A percentile compares a stretch with the other conserved stretches of the same genome.
Conservation (phyloP, 306 rosid genomes). For the Medicago lupulina region DNA sequence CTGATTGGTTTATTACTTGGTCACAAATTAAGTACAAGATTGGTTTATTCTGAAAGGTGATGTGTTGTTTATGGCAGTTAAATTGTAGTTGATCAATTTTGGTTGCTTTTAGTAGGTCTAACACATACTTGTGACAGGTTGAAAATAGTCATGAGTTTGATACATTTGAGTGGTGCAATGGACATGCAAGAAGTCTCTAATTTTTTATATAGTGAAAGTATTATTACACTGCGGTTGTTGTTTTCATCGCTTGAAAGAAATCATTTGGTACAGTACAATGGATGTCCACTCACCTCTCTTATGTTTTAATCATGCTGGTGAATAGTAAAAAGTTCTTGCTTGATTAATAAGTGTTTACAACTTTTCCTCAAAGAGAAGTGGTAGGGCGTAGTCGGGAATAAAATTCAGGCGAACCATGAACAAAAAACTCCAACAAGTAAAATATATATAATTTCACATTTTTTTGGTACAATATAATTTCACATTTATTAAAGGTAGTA, state of each 20-base stretch:
- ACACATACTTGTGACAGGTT: neutral
- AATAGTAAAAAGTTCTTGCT: neutral
- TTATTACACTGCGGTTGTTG: neutral
- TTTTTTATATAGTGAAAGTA: too few relatives aligned
- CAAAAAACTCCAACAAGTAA: too few relatives aligned
- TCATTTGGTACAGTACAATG: neutral
- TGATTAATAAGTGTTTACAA: too few relatives aligned
- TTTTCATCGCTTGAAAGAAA: neutral
- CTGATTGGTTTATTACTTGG: neutral
- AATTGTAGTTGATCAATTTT: neutral
- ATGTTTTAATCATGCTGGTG: neutral
- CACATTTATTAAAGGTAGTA: too few relatives aligned
- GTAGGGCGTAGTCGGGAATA: too few relatives aligned
- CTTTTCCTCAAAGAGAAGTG: too few relatives aligned
- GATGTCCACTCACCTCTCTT: neutral
- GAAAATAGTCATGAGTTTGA: neutral
- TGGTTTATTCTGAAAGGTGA: neutral
- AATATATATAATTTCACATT: too few relatives aligned
- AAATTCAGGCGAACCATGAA: too few relatives aligned
- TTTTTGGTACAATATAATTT: too few relatives aligned
- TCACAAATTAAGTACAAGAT: neutral
- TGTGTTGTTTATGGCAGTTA: neutral
- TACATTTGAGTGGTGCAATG: neutral
- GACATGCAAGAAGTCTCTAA: neutral
- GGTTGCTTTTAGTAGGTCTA: neutral